Evolutionary conservation across 768 basidiomycete species (phyloP), one percentile per base, ranked within the genome.

Genomic region (Naematelia encephala): DNA sequence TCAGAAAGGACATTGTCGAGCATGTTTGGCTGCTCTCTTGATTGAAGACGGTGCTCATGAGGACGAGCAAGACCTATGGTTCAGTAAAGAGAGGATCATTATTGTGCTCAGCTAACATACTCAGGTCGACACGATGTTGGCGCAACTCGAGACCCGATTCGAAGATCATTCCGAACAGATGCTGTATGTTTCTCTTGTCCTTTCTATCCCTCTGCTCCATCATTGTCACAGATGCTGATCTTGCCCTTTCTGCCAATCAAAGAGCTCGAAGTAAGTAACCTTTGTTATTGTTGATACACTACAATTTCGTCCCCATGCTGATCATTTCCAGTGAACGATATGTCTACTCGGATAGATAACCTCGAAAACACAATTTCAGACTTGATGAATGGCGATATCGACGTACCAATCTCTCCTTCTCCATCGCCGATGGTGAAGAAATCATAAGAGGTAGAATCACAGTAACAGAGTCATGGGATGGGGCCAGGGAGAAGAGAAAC

Each of bases 111-210:
- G 22, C 44, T 34, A 16, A 51, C 26, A 8, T 13, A 19, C 16
- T 16, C 65, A 93, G 91, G 90, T 94, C 12, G 92, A 96, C 78
- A 87, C 85, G 12, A 79, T 96, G 21, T 79, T 96, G 11, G 88
- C 90, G 65, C 88, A 92, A 68, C 81, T 96, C n/a, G 91, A 96
- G 69, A 68, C 83, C 49, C 89, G 89, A 63, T 94, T 96, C 69
- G 90, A 94, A 67, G 88, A 91, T 53, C 93, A 93, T 90, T 93
- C 91, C 28, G 81, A 82, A 19, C 88, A 93, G 74, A 89, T 96
- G 62, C 82, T 94, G 61, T 74, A 52, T 62, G 76, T 70, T 19
- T 42, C 56, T 22, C 16, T 46, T 50, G 16, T 46, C 11, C 63
- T 54, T 34, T 49, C 54, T 54, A 43, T 23, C 49, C 27, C 29